These are phyloP conservation scores for Herpetospermum pedunculosum DNA, from an alignment of 306 rosid genomes.

Conservation along the genomic window DNA sequence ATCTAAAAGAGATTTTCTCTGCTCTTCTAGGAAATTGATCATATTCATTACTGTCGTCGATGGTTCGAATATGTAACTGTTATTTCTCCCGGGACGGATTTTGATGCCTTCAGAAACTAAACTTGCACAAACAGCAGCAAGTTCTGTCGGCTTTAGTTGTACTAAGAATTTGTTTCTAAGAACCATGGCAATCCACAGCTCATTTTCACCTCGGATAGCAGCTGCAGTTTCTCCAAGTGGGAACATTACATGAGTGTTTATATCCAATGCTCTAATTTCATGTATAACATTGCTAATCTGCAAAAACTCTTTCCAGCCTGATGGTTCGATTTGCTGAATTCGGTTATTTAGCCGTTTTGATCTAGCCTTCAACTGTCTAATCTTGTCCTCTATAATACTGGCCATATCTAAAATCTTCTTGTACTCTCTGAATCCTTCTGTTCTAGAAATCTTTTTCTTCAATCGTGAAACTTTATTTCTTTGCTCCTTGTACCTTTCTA, in stretches of 20 bases:
- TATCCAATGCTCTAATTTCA: constrained; percentile 70
- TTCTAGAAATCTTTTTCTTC: constrained; percentile 69
- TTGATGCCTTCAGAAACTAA: constrained; percentile 88
- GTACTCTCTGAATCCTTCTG: constrained; percentile 76
- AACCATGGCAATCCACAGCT: constrained; percentile 95
- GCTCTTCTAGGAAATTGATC: constrained; percentile 45
- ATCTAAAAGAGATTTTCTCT: constrained; percentile 35
- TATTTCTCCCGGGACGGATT: constrained; percentile 69
- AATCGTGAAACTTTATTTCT: constrained; percentile 79
- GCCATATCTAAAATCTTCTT: constrained; percentile 51
- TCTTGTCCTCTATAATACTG: constrained; percentile 63
- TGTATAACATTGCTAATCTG: constrained; percentile 91
- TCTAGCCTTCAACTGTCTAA: constrained; percentile 59
- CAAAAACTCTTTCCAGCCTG: constrained; percentile 98
- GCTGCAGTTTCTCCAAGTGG: constrained; percentile 94
- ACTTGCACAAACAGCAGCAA: constrained; percentile 74
- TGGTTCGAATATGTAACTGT: constrained; percentile 65
- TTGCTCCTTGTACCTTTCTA: constrained; percentile 66
- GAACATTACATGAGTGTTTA: constrained; percentile 51
- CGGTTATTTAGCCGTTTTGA: constrained; percentile 63
- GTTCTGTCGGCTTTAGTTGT: constrained; percentile 66
- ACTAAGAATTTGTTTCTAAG: constrained; percentile 60
- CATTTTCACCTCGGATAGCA: constrained; percentile 93
- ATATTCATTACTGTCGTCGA: constrained; percentile 40
- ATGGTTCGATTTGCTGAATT: constrained; percentile 87